Evolutionary conservation across 257 asterid species (phyloP), one percentile per base, ranked within the genome.

Genomic region (Osmanthus fragrans): DNA sequence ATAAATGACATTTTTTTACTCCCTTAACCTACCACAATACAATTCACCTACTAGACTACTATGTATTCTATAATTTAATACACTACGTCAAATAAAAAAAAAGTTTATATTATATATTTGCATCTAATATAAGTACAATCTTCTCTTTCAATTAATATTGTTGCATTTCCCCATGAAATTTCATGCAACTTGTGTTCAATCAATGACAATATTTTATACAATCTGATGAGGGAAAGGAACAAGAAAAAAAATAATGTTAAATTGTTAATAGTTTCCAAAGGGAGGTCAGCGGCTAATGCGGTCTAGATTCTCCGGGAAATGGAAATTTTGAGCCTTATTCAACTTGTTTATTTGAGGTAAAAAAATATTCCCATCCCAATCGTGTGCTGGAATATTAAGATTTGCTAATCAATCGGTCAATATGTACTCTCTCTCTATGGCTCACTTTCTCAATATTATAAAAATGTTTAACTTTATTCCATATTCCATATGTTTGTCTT

Each of bases 201-300:
- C 73, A 42, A 40, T 60, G 10, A 40, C 15, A 75, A 71, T 79
- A 65, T 12, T 87, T 77, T 78, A 88, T 78, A 76, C 51, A 84
- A 79, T 77, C 30, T 74, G 84, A 81, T 72, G 81, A 77, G 67
- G 77, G 51, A 73, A 68, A 73, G 71, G 79, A 87, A 80, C 78
- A 83, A 77, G 81, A 68, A 73, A 85, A 76, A 83, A 82, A 16
- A 67, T 36, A 77, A 33, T 73, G 65, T 39, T 9, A 9, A 39
- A 40, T 40, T 11, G 49, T 36, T 36, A 36, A 77, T 85, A 58
- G 33, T 56, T 40, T 71, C 68, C 79, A 73, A 75, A 32, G 84
- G 69, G 45, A 75, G 94, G 96, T 92, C 97, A 90, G 97, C 97
- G 96, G 85, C 92, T 88, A 92, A 90, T 92, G 89, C 97, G 97